Conservation (phyloP, 352 stramenopile genomes). For the Pythium brachiatum region DNA sequence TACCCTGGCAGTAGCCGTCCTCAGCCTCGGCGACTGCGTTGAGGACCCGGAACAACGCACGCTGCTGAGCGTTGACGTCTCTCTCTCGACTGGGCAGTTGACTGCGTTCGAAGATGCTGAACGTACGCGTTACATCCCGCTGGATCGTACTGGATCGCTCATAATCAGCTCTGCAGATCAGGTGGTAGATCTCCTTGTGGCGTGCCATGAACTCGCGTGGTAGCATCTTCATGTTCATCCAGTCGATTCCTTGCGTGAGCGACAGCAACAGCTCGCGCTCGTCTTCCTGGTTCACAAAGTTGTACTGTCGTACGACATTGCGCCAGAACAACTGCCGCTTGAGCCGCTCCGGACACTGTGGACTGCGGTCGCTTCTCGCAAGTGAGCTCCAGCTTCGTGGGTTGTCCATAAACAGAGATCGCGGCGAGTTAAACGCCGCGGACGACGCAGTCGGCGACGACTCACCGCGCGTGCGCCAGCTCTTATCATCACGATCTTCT, state of each 20-base stretch:
- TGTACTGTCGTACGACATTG: conserved; percentile 78
- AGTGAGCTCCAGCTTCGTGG: conserved; percentile 1
- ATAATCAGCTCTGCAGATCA: conserved; percentile 59
- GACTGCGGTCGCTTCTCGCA: neutral
- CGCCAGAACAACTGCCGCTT: conserved; percentile 72
- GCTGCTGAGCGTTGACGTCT: conserved; percentile 52
- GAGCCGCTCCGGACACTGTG: neutral
- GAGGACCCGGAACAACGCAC: conserved; percentile 68
- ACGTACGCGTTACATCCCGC: conserved; percentile 82
- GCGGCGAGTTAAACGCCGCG: neutral
- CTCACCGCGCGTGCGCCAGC: conserved; percentile 14
- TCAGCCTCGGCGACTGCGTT: conserved; percentile 81
- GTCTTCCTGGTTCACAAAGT: conserved; percentile 58
- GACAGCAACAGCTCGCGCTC: conserved; percentile 63
- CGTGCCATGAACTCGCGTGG: conserved; percentile 53
- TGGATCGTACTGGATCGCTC: conserved; percentile 66
- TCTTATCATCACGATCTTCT: conserved; percentile 27
- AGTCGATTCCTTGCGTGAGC: conserved; percentile 63
- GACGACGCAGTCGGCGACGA: conserved; percentile 15
- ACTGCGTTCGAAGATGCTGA: conserved; percentile 80
- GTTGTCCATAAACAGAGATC: neutral
- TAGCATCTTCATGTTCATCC: conserved; percentile 55
- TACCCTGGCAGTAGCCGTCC: conserved; percentile 83
- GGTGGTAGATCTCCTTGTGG: conserved; percentile 77
- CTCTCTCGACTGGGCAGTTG: conserved; percentile 29